Evolutionary conservation across 345 rosid species (phyloP).

Genomic region (Ailanthus altissimus): DNA sequence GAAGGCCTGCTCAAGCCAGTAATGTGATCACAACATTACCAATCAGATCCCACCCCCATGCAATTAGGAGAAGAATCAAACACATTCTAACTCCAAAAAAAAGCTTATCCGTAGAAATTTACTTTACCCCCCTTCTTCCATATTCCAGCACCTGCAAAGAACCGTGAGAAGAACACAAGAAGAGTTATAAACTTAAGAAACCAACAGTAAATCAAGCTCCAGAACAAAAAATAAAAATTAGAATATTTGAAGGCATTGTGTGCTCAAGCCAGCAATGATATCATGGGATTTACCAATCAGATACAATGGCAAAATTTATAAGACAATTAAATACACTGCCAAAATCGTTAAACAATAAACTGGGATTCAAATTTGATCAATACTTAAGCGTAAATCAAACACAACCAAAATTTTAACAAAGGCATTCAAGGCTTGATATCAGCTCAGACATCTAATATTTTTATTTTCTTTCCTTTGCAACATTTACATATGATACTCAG

Average conservation of each 20-base stretch:
- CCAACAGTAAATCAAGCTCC: not conserved
- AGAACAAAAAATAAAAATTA: not conserved
- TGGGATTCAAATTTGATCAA: not conserved
- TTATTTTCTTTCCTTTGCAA: not conserved
- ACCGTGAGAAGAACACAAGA: constrained; percentile 7
- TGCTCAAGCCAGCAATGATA: not conserved
- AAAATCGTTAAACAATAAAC: not conserved
- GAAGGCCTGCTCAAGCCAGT: no score
- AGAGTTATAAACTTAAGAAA: not conserved
- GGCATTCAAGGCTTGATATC: not conserved
- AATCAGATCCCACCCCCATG: no score
- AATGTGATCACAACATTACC: no score
- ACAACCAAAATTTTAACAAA: not conserved
- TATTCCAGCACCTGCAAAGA: constrained; percentile 51
- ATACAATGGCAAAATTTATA: not conserved
- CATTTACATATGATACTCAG: not conserved
- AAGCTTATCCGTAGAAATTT: no score
- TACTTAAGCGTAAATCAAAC: not conserved
- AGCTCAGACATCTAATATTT: not conserved
- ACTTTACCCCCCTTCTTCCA: no score
- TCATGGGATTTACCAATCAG: not conserved
- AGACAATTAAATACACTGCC: not conserved
- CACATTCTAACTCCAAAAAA: no score
- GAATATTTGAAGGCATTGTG: not conserved
- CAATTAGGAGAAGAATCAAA: no score